These are phyloP conservation scores for Mycena albidolilacea DNA, from an alignment of 768 basidiomycete genomes.

Conservation along the genomic window DNA sequence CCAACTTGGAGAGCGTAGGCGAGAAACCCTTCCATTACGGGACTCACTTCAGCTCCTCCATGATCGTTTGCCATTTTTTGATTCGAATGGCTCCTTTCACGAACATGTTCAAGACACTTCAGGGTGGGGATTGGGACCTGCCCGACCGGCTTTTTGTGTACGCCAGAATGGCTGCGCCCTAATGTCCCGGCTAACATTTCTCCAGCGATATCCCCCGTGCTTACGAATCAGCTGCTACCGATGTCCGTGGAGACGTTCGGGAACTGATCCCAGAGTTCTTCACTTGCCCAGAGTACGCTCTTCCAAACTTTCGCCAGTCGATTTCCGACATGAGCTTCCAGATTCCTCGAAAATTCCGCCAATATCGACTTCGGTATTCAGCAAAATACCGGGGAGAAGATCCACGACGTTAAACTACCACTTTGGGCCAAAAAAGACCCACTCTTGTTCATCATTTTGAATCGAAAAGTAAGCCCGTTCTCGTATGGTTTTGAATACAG, in stretches of 20 bases:
- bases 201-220: constrained; percentile 82
- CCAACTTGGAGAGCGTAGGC: constrained; percentile 80
- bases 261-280: constrained; percentile 95
- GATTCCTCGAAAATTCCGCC: constrained; percentile 87
- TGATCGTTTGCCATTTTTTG: constrained; percentile 96
- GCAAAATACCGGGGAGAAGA: constrained; percentile 81
- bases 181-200: constrained; percentile 5
- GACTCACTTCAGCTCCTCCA: constrained; percentile 96
- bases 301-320: neutral
- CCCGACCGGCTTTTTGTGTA: constrained; percentile 89
- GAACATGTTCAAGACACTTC: constrained; percentile 93
- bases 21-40: constrained; percentile 95
- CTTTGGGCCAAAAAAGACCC: constrained; percentile 92
- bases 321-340: constrained; percentile 44
- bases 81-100: constrained; percentile 93
- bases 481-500: neutral
- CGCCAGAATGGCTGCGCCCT: constrained; percentile 28
- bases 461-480: constrained; percentile 72
- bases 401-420: constrained; percentile 91
- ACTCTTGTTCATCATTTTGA: constrained; percentile 82
- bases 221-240: constrained; percentile 87
- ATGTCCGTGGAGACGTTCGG: constrained; percentile 92
- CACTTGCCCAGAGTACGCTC: constrained; percentile 81
- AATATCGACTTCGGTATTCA: constrained; percentile 86
- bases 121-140: constrained; percentile 97